Conservation (phyloP, 2,329 filamentous ascomycete genomes). For the Pezizomycotina sp. region DNA sequence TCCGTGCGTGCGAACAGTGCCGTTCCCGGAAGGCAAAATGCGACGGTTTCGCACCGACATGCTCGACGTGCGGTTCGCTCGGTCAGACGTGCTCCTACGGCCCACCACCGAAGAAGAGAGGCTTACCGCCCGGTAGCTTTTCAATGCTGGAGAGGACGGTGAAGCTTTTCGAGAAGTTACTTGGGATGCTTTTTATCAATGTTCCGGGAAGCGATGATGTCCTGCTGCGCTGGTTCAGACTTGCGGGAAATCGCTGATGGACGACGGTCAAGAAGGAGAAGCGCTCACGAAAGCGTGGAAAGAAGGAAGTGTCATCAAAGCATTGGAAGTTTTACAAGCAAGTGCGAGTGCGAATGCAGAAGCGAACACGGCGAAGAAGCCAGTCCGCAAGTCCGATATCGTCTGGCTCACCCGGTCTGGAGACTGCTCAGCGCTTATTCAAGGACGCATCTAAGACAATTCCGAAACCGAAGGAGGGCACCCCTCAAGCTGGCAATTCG, state of each 20-base stretch:
- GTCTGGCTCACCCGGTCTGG: conserved; percentile 31
- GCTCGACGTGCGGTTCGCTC: conserved; percentile 48
- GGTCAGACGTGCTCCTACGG: conserved; percentile 54
- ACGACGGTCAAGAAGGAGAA: conserved; percentile 28
- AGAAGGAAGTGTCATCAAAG: conserved; percentile 23
- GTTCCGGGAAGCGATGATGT: conserved; percentile 43
- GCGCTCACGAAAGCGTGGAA: conserved; percentile 29
- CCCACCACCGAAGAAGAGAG: conserved; percentile 56
- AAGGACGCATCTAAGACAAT: conserved; percentile 5
- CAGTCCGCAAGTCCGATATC: too few species aligned
- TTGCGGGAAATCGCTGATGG: conserved; percentile 8
- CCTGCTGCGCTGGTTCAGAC: conserved; percentile 34
- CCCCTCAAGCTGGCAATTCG: too few species aligned
- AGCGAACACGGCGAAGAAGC: too few species aligned
- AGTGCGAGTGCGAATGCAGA: neutral
- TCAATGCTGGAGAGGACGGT: conserved; percentile 50
- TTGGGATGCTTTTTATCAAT: conserved; percentile 49
- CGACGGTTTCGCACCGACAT: conserved; percentile 50
- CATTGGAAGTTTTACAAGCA: conserved; percentile 11
- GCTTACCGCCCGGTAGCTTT: conserved; percentile 66
- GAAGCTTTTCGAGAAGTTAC: conserved; percentile 21
- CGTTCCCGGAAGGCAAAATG: conserved; percentile 54
- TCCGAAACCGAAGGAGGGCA: neutral
- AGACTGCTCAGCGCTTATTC: conserved; percentile 20
- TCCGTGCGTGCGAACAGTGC: conserved; percentile 53